Evolutionary conservation across 768 basidiomycete genomes (phyloP).

Genomic region (Leccinum subtestaceum): DNA sequence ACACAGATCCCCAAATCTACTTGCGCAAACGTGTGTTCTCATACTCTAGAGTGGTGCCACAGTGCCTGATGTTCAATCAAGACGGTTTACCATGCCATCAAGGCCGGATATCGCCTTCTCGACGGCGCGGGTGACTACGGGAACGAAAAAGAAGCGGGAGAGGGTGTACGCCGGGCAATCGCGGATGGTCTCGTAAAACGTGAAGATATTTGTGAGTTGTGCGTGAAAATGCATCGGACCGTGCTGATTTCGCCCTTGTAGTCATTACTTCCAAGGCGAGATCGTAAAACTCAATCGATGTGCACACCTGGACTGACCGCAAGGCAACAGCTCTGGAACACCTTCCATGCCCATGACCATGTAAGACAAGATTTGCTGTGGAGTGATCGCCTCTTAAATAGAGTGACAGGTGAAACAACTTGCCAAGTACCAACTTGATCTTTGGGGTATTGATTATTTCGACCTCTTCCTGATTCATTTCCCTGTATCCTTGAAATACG

Average conservation of each 20-base stretch:
- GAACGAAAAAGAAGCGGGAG: conserved; percentile 83
- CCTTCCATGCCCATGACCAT: conserved; percentile 77
- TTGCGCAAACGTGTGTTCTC: conserved; percentile 54
- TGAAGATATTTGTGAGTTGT: conserved; percentile 74
- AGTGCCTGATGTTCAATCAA: conserved; percentile 27
- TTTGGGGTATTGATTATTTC: conserved; percentile 86
- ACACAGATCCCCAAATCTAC: conserved; percentile 53
- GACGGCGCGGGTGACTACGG: conserved; percentile 87
- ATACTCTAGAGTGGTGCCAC: not conserved
- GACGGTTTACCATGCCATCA: conserved; percentile 84
- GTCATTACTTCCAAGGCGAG: conserved; percentile 82
- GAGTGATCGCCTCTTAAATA: not conserved
- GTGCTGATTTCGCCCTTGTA: conserved; percentile 24
- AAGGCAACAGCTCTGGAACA: conserved; percentile 75
- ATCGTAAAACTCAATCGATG: not conserved
- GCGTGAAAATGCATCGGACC: not conserved
- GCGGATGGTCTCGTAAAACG: conserved; percentile 80
- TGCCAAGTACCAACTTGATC: conserved; percentile 61
- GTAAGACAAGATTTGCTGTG: conserved; percentile 36
- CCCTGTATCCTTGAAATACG: conserved; percentile 78
- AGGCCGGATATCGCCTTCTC: conserved; percentile 81
- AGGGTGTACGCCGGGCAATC: conserved; percentile 76
- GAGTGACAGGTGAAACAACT: conserved; percentile 49
- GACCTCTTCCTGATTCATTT: conserved; percentile 84
- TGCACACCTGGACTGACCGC: conserved; percentile 5